Conservation (phyloP, 441 rosid genomes). For the Macaranga tanarius region DNA sequence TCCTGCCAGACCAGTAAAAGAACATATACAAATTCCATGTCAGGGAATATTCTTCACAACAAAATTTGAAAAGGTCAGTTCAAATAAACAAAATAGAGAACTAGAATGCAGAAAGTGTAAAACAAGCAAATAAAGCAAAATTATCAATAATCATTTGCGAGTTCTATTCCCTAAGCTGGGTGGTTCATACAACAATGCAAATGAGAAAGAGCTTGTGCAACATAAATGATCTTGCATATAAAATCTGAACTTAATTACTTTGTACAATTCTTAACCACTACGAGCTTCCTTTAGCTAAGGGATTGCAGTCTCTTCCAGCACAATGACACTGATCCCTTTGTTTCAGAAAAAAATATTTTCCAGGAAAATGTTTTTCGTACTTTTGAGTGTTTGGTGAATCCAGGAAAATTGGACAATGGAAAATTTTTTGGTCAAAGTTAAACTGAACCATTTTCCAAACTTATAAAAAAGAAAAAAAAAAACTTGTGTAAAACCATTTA, state of each 20-base stretch:
- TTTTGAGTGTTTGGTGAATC: too few relatives aligned
- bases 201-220: not conserved
- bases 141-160: not conserved
- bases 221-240: conserved; percentile 3
- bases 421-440: too few relatives aligned
- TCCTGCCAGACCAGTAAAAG: conserved; percentile 42
- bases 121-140: not conserved
- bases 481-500: too few relatives aligned
- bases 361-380: too few relatives aligned
- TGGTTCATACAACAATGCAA: not conserved
- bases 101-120: not conserved
- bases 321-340: too few relatives aligned
- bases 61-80: not conserved
- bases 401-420: too few relatives aligned
- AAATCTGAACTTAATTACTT: not conserved
- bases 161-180: not conserved
- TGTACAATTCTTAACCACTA: not conserved
- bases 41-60: not conserved
- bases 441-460: too few relatives aligned
- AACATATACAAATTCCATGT: conserved; percentile 24
- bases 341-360: too few relatives aligned
- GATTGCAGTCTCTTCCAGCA: not conserved
- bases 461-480: too few relatives aligned
- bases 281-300: not conserved
- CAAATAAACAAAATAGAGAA: not conserved